Percentiles rank a stretch among this genome's conserved stretches.
These are phyloP conservation scores for Omphalea diandra DNA, from an alignment of 441 rosid genomes.

Conservation along the genomic window DNA sequence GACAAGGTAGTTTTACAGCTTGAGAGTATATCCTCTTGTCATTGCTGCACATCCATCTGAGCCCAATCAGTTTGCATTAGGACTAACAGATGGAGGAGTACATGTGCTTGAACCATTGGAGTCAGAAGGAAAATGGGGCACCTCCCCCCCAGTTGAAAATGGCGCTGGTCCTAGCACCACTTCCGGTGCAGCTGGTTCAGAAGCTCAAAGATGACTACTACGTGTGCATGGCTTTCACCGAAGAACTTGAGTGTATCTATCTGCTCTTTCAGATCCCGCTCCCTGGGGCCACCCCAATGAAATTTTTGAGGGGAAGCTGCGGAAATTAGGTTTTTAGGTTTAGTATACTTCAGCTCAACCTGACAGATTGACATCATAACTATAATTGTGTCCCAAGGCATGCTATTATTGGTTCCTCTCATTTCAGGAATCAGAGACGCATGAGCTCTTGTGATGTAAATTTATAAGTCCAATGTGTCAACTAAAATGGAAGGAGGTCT, in stretches of 20 bases:
- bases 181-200: slow-evolving; percentile 46
- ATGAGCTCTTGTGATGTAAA: slow-evolving; percentile 25
- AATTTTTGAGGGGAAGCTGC: slow-evolving; percentile 40
- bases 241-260: slow-evolving; percentile 21
- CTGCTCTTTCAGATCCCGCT: slow-evolving; percentile 31
- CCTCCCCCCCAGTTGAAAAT: slow-evolving; percentile 60
- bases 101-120: slow-evolving; percentile 66
- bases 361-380: slow-evolving; percentile 17
- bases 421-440: slow-evolving; percentile 14
- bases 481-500: neutral
- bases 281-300: slow-evolving; percentile 27
- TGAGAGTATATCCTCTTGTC: slow-evolving; percentile 68
- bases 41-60: slow-evolving; percentile 82
- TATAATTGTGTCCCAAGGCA: slow-evolving; percentile 9
- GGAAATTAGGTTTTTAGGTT: slow-evolving; percentile 28
- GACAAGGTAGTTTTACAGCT: slow-evolving; percentile 42
- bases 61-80: slow-evolving; percentile 74
- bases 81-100: slow-evolving; percentile 78
- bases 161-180: slow-evolving; percentile 49
- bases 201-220: slow-evolving; percentile 49
- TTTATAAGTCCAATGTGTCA: slow-evolving; percentile 18
- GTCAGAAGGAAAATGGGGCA: slow-evolving; percentile 79
- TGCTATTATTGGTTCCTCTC: slow-evolving; percentile 17
- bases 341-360: slow-evolving; percentile 20
- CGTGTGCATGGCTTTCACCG: slow-evolving; percentile 18